Conservation (phyloP, 1,284 basidiomycete species). For the Ganoderma sinense region DNA sequence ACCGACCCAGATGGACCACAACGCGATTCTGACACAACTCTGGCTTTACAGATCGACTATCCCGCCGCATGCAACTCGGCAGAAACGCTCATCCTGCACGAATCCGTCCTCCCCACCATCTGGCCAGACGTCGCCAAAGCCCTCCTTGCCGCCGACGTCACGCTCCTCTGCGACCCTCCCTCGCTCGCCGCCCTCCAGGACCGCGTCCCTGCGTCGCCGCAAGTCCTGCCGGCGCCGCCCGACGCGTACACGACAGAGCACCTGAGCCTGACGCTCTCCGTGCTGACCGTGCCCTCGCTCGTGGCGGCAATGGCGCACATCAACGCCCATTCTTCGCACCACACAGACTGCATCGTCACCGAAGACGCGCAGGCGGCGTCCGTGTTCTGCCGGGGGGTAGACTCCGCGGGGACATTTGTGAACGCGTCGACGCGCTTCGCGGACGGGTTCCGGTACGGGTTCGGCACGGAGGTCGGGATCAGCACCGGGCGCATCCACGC, state of each 20-base stretch:
- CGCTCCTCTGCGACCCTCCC: constrained; percentile 80
- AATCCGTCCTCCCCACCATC: constrained; percentile 69
- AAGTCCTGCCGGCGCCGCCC: constrained; percentile 60
- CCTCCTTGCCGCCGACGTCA: constrained; percentile 75
- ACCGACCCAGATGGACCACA: background rate
- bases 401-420: constrained; percentile 92
- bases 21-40: constrained; percentile 5
- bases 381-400: constrained; percentile 87
- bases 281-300: constrained; percentile 78
- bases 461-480: constrained; percentile 98
- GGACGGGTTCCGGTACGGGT: constrained; percentile 97
- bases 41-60: constrained; percentile 81
- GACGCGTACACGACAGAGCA: constrained; percentile 89
- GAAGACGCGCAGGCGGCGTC: constrained; percentile 73
- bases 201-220: constrained; percentile 42
- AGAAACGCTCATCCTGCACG: constrained; percentile 91
- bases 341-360: constrained; percentile 96
- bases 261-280: constrained; percentile 84
- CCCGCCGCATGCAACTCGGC: constrained; percentile 96
- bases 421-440: constrained; percentile 97
- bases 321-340: constrained; percentile 93
- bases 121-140: constrained; percentile 86
- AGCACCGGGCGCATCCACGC: constrained; percentile 97
- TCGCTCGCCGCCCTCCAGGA: constrained; percentile 62
- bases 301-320: constrained; percentile 86